Evolutionary conservation across 805 yeast genomes (phyloP), one percentile per base, ranked within the genome.

Genomic region (Spathaspora gorwiae): DNA sequence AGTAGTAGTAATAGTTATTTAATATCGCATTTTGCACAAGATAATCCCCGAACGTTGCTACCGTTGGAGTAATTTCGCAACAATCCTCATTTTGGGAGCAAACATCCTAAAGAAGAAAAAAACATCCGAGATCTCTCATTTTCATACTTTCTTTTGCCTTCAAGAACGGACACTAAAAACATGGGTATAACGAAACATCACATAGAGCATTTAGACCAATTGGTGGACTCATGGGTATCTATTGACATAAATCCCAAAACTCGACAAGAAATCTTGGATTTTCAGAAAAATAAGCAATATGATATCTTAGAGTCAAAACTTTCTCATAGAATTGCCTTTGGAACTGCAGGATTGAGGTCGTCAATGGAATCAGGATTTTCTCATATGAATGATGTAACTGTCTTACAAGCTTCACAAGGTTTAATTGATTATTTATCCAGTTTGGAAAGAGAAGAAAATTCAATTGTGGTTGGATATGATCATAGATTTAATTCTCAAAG

Each of bases 331-430:
- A 83, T 90, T 26, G 68, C 81, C 10, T 92, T 92, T 64, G 98
- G 98, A 0, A 92, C 98, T 0, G 97, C 98, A 2, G 98, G 97
- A 0, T 76, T 94, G 40, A 72, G 99, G 26, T 79, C 95, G 1
- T 68, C 74, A 19, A 90, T 94, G 97, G 90, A 83, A 49, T 89
- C 97, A 0, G 98, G 99, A 0, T 90, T 87, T 59, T 77, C 80
- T 43, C 78, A 90, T 53, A 86, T 94, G 92, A 92, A 94, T 62
- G 84, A 84, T 50, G 83, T 92, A 13, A 89, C 97, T 0, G 85
- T 92, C 1, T 58, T 88, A 38, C 98, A 92, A 66, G 90, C 98
- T 0, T 81, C 97, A 0, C 96, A 89, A 54, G 96, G 95, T 1
- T 64, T 87, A 14, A 81, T 88, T 0, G 60, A 62, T 40, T 83